A percentile compares a stretch with the other conserved stretches of the same genome.
These are phyloP conservation scores for Pseudozyma pruni DNA, from an alignment of 1,284 basidiomycete species.

Conservation along the genomic window DNA sequence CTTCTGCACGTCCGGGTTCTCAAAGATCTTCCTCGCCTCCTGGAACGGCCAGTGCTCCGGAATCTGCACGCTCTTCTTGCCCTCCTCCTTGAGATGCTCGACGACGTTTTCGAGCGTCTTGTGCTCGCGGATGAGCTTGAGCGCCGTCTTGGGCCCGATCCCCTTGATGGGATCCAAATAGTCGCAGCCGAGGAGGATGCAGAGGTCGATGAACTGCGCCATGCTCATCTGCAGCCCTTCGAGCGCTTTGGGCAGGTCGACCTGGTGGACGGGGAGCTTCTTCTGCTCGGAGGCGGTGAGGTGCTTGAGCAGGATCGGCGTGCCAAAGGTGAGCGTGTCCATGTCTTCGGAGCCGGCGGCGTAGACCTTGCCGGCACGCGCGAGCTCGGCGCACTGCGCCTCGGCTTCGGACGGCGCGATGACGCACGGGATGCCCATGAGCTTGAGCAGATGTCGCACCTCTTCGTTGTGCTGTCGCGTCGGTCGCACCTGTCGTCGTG, in stretches of 20 bases:
- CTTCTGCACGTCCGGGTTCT: conserved; percentile 86
- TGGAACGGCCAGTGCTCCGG: conserved; percentile 98
- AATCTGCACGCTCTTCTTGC: conserved; percentile 71
- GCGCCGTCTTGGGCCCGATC: conserved; percentile 91
- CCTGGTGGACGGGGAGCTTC: conserved; percentile 96
- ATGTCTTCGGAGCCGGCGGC: conserved; percentile 99
- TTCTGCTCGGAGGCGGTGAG: conserved; percentile 99
- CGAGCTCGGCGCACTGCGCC: conserved; percentile 97
- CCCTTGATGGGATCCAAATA: conserved; percentile 97
- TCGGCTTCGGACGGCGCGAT: conserved; percentile 91
- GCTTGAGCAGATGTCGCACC: conserved; percentile 82
- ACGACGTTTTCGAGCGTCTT: conserved; percentile 84
- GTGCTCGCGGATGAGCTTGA: conserved; percentile 90
- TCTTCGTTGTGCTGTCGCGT: conserved; percentile 97
- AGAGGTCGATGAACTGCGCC: conserved; percentile 95
- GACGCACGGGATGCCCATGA: conserved; percentile 98
- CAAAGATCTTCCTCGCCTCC: conserved; percentile 89
- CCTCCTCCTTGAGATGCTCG: conserved; percentile 74
- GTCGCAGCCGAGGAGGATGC: conserved; percentile 96
- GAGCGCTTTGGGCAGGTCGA: conserved; percentile 82
- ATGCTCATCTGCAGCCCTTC: conserved; percentile 91
- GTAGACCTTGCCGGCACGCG: conserved; percentile 92
- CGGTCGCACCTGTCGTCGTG: conserved; percentile 90
- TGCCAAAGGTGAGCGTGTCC: conserved; percentile 96
- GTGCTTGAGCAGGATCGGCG: conserved; percentile 91